Conservation (phyloP, 2,329 filamentous ascomycete genomes). For the Aspergillus transmontanensis region DNA sequence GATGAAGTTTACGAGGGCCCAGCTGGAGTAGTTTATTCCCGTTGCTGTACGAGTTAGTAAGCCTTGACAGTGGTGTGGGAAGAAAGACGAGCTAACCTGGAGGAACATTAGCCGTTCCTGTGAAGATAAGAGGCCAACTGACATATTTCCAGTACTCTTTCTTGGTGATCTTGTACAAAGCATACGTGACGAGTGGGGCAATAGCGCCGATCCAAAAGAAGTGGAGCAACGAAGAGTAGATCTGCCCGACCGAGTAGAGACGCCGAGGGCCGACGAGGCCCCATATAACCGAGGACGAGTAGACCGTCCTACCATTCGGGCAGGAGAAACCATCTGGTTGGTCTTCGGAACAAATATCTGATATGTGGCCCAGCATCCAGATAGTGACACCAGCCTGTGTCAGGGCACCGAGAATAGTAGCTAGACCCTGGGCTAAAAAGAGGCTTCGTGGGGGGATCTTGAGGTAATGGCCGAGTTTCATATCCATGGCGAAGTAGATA, state of each 20-base stretch:
- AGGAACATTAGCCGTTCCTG: slow-evolving; percentile 31
- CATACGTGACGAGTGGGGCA: slow-evolving; percentile 23
- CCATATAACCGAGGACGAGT: slow-evolving; percentile 54
- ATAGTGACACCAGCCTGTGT: slow-evolving; percentile 44
- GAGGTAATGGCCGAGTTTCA: slow-evolving; percentile 53
- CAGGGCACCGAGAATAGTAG: slow-evolving; percentile 51
- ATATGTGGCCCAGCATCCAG: slow-evolving; percentile 45
- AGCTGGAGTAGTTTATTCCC: slow-evolving; percentile 40
- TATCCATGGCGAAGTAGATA: slow-evolving; percentile 50
- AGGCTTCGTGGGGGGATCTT: slow-evolving; percentile 53
- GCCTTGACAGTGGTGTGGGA: background rate
- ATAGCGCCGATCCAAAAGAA: slow-evolving; percentile 55
- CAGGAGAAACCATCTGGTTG: slow-evolving; percentile 53
- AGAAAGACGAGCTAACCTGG: slow-evolving; percentile 18
- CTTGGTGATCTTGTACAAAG: slow-evolving; percentile 29
- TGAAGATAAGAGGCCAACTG: slow-evolving; percentile 37
- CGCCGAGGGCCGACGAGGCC: slow-evolving; percentile 55
- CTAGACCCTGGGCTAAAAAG: slow-evolving; percentile 53
- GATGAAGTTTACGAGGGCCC: slow-evolving; percentile 56
- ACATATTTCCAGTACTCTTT: slow-evolving; percentile 39
- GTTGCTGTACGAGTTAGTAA: slow-evolving; percentile 25
- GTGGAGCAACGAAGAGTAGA: slow-evolving; percentile 52
- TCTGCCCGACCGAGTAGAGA: slow-evolving; percentile 50
- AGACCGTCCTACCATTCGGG: slow-evolving; percentile 52
- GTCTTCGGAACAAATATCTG: slow-evolving; percentile 43